Percentiles rank a stretch among this genome's conserved stretches.
Evolutionary conservation across 2,329 filamentous ascomycete species (phyloP).

Genomic region (Penicillium occitanis): DNA sequence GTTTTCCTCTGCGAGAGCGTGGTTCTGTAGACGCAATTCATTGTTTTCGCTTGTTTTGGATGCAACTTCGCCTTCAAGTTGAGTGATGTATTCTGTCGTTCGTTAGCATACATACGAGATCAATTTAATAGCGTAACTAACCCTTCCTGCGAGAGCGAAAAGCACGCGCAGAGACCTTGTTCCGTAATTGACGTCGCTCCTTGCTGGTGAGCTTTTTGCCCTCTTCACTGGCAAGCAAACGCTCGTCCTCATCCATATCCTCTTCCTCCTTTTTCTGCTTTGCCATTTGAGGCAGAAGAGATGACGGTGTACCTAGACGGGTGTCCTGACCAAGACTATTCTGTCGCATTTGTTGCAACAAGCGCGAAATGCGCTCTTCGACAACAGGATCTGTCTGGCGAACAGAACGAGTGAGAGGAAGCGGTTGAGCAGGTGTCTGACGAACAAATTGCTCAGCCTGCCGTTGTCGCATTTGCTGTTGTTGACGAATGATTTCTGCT

Average conservation of each 20-base stretch:
- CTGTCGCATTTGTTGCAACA: slow-evolving; percentile 88
- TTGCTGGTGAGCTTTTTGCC: slow-evolving; percentile 99
- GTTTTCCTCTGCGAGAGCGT: slow-evolving; percentile 80
- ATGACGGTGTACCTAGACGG: slow-evolving; percentile 38
- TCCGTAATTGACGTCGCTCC: slow-evolving; percentile 92
- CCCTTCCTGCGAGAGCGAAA: slow-evolving; percentile 98
- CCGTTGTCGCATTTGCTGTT: slow-evolving; percentile 27
- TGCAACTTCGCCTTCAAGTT: slow-evolving; percentile 87
- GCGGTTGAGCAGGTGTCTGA: slow-evolving; percentile 23
- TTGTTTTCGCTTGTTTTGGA: slow-evolving; percentile 79
- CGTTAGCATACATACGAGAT: background rate
- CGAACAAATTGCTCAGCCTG: slow-evolving; percentile 32
- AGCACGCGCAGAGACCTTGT: slow-evolving; percentile 96
- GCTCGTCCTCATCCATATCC: slow-evolving; percentile 98
- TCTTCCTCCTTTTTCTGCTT: slow-evolving; percentile 90
- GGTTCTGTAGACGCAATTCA: slow-evolving; percentile 77
- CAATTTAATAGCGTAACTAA: slow-evolving; percentile 47
- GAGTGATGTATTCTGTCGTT: slow-evolving; percentile 85
- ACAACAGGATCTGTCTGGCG: slow-evolving; percentile 64
- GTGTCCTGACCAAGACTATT: slow-evolving; percentile 48
- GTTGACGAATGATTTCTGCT: slow-evolving; percentile 58
- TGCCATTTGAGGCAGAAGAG: slow-evolving; percentile 63
- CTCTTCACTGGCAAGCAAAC: slow-evolving; percentile 90
- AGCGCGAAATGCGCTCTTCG: slow-evolving; percentile 90
- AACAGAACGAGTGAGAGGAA: slow-evolving; percentile 34